phyloP scores from a whole-genome alignment of 257 asterid genomes.

The Ehretia macrophylla region DNA sequence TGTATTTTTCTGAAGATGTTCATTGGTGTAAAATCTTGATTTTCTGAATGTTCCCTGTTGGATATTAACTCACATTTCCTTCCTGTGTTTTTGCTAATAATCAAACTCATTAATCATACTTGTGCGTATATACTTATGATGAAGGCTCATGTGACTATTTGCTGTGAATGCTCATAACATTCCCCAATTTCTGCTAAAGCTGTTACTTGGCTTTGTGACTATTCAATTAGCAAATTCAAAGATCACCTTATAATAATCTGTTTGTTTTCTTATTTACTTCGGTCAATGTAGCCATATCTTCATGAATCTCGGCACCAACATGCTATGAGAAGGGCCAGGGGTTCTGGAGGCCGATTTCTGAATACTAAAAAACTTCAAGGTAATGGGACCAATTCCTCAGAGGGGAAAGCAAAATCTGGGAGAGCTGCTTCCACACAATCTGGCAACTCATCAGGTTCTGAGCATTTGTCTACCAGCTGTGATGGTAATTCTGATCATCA shows the following conservation, averaged over 20 bases:
- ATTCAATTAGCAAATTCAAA: too few relatives aligned
- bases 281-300: constrained; percentile 62
- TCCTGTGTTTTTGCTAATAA: too few relatives aligned
- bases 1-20: too few relatives aligned
- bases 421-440: constrained; percentile 29
- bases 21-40: too few relatives aligned
- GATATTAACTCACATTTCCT: too few relatives aligned
- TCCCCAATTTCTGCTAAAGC: too few relatives aligned
- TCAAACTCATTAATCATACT: too few relatives aligned
- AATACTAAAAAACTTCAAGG: constrained; percentile 47
- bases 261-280: background rate
- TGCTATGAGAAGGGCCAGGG: constrained; percentile 79
- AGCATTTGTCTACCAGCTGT: constrained; percentile 17
- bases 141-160: too few relatives aligned
- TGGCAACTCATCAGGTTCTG: constrained; percentile 43
- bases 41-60: too few relatives aligned
- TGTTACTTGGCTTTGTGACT: too few relatives aligned
- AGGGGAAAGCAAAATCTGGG: constrained; percentile 28
- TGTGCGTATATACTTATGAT: too few relatives aligned
- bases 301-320: constrained; percentile 80
- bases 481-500: constrained; percentile 24
- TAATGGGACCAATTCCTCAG: constrained; percentile 23
- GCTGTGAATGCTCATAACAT: too few relatives aligned
- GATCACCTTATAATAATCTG: background rate
- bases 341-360: constrained; percentile 80